Evolutionary conservation across 2,329 filamentous ascomycete species (phyloP), one percentile per base, ranked within the genome.

Genomic region (Dactylella cylindrospora): DNA sequence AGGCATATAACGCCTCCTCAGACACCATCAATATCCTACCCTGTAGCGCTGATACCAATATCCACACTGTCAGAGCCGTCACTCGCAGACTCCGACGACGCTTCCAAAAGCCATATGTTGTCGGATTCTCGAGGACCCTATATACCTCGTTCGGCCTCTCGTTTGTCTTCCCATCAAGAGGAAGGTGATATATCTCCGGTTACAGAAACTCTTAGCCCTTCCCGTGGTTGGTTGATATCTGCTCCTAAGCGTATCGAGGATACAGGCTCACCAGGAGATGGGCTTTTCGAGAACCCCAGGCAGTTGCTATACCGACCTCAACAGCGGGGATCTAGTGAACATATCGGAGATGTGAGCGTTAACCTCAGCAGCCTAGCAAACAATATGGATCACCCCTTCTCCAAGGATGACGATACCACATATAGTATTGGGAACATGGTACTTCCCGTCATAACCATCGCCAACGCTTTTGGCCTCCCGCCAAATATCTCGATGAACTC

Each of bases 221-320:
- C n/a, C n/a, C n/a, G n/a, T n/a, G n/a, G n/a, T n/a, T n/a, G n/a
- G 5, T 25, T 28, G 12, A 45, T 50, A 36, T 40, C 49, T 5
- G 29, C 23, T 3, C 32, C 40, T 2, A 39, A 54, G 9, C 43
- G 39, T 4, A 53, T 17, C n/a, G 20, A 22, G 2, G 43, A 50
- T 3, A 15, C 49, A 23, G 28, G 17, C 17, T 13, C 33, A 8
- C 13, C 35, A 28, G 19, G 6, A 3, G 25, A 31, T 19, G 20
- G 43, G 7, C 15, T 62, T 29, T 62, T 62, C 19, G 57, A 62
- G 23, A 62, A 62, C n/a, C 57, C 57, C 20, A 62, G 57, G 20
- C 43, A 50, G 7, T 10, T 54, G 3, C 23, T 54, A 3, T 22
- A 28, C 6, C 32, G 19, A 3, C 49, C 43, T 15, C 28, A n/a